Conservation (phyloP, 805 yeast genomes). For the Metschnikowia cerradonensis region DNA sequence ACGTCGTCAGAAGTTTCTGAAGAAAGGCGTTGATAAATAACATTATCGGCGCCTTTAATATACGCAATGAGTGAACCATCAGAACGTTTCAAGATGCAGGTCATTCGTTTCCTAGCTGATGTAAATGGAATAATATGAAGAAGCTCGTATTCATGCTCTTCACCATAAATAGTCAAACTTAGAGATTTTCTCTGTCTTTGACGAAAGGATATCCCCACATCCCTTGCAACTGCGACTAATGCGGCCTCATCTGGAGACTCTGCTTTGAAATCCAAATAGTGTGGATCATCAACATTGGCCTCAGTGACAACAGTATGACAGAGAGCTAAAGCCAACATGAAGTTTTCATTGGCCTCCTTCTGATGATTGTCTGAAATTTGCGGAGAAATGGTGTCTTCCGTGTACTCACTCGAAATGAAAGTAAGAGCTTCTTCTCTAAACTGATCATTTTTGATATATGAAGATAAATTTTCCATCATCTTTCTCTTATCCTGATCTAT, state of each 20-base stretch:
- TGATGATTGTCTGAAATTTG: constrained; percentile 33
- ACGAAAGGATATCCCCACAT: constrained; percentile 61
- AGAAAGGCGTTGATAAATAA: constrained; percentile 45
- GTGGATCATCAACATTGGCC: constrained; percentile 34
- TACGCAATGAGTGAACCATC: constrained; percentile 44
- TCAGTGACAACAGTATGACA: constrained; percentile 78
- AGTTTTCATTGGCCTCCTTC: constrained; percentile 47
- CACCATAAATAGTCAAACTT: constrained; percentile 43
- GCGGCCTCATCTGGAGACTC: constrained; percentile 86
- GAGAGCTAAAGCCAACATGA: constrained; percentile 62
- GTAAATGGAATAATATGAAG: constrained; percentile 60
- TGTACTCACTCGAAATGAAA: constrained; percentile 58
- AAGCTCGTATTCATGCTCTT: constrained; percentile 41
- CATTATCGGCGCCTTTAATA: constrained; percentile 75
- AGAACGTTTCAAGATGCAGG: constrained; percentile 53
- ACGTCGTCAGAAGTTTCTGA: constrained; percentile 42
- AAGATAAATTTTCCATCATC: constrained; percentile 46
- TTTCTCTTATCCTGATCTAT: constrained; percentile 47
- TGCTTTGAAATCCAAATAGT: constrained; percentile 55
- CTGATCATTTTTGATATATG: constrained; percentile 40
- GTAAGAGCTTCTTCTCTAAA: constrained; percentile 45
- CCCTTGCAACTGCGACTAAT: constrained; percentile 70
- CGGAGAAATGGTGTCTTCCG: constrained; percentile 44
- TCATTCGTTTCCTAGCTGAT: constrained; percentile 75
- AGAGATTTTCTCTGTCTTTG: constrained; percentile 51